phyloP scores from a whole-genome alignment of 257 asterid genomes.

The Solanum pennellii region DNA sequence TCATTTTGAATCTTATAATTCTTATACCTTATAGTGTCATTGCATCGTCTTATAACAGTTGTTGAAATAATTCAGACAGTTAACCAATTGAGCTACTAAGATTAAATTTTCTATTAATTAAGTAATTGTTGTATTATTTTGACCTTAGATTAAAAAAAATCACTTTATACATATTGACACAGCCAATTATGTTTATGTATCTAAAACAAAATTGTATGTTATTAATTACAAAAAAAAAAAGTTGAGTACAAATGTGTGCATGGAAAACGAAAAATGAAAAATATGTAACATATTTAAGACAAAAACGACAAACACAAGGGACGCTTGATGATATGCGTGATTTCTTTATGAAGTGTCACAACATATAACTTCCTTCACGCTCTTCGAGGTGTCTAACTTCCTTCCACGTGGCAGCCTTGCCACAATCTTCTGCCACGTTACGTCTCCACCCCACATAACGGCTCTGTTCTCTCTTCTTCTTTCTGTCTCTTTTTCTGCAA shows the following conservation, averaged over 20 bases:
- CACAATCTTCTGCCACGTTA: slow-evolving; percentile 2
- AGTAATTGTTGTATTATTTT: no score
- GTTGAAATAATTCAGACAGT: no score
- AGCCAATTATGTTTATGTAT: no score
- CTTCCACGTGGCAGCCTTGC: neutral
- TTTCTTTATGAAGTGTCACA: neutral
- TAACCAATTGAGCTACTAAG: no score
- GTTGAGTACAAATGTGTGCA: neutral
- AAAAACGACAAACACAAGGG: neutral
- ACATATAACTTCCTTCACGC: neutral
- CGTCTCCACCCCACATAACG: neutral
- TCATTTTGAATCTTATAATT: no score
- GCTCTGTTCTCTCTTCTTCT: neutral
- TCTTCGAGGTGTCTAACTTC: neutral
- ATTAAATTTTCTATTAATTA: no score
- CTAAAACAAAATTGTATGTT: no score
- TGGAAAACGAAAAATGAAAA: neutral
- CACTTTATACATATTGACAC: no score
- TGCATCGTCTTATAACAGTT: no score
- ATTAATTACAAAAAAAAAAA: no score
- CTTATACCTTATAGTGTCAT: no score
- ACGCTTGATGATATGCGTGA: neutral
- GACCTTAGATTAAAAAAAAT: no score
- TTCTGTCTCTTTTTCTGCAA: neutral
- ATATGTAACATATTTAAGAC: neutral